Conservation (phyloP, 2,329 filamentous ascomycete species). For the Penicillium sumatraense region DNA sequence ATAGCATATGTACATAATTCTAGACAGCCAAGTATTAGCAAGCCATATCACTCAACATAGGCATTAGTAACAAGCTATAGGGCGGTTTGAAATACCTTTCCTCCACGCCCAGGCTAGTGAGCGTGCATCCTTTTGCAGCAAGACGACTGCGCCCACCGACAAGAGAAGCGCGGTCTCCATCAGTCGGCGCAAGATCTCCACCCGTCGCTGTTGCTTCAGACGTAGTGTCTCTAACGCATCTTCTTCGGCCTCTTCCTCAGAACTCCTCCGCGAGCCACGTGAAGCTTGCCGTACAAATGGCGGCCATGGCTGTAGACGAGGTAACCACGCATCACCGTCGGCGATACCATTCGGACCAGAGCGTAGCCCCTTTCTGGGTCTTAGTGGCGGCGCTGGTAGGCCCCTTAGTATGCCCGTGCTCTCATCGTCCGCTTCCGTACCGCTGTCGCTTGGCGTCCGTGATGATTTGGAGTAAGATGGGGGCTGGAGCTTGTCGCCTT, state of each 20-base stretch:
- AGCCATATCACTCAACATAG: background rate
- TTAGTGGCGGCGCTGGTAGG: conserved; percentile 75
- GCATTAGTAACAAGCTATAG: background rate
- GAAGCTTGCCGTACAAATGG: conserved; percentile 34
- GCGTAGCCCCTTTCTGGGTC: conserved; percentile 78
- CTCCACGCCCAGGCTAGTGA: conserved; percentile 41
- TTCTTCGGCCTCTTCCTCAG: conserved; percentile 34
- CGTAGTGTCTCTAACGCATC: conserved; percentile 28
- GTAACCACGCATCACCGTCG: conserved; percentile 36
- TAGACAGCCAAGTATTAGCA: conserved; percentile 25
- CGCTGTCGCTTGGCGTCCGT: conserved; percentile 78
- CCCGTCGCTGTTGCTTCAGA: conserved; percentile 38
- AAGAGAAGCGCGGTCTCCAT: conserved; percentile 60
- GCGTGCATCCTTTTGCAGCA: conserved; percentile 37
- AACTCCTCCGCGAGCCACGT: conserved; percentile 36
- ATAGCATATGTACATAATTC: conserved; percentile 40
- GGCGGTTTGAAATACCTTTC: conserved; percentile 41
- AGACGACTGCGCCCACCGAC: conserved; percentile 54
- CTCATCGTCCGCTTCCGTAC: conserved; percentile 94
- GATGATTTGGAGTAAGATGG: conserved; percentile 53
- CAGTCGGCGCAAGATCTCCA: conserved; percentile 52
- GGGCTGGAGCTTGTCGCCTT: conserved; percentile 38
- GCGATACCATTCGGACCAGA: conserved; percentile 30
- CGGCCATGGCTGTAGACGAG: conserved; percentile 36
- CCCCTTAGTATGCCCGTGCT: conserved; percentile 76